Base-by-base conservation (phyloP, 768 basidiomycete genomes). In the Tricholoma saponaceum region DNA sequence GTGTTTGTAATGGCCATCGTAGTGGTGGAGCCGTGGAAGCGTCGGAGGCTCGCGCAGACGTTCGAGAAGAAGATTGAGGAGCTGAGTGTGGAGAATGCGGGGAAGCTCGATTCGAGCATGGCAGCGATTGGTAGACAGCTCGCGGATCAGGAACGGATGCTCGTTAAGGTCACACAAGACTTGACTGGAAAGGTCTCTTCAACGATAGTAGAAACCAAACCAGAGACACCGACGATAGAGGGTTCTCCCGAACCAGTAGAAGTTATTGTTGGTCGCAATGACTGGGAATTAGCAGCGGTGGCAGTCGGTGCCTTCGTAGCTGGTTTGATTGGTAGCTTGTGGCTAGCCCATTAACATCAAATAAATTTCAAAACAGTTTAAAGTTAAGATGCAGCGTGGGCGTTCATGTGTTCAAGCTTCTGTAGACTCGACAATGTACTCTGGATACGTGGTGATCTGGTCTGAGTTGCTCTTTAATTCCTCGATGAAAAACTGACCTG, bases 21-120 rank as follows among this genome's bases (percentile, higher is more conserved):
- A 13, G 73, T 96, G 52, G 93, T 99, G 55, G 97, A 99, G 70
- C 97, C 97, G 0, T 99, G 94, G 92, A 98, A 98, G 73, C 81
- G 97, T 60, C 81, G 84, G 64, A 78, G 86, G 64, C 74, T 99
- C 67, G 90, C 92, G 6, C 83, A 91, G 71, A 90, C 91, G 28
- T 92, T 99, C 60, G 96, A 98, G 75, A 83, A 78, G 67, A 89
- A 93, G 73, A 84, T 96, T 32, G 79, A 82, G 57, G 80, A 86
- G 63, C 76, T 91, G 65, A 80, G 77, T 54, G 68, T 70, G 58
- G 82, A 86, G 58, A 83, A 86, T 60, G 79, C 73, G 54, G 69
- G 65, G 35, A 70, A 77, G 65, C 64, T 89, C 55, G 77, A 79
- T 56, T 73, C 70, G 5, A 80, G 78, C 62, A 77, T 83, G 71